Base-by-base conservation (phyloP, 257 asterid genomes). In the Ehretia macrophylla region DNA sequence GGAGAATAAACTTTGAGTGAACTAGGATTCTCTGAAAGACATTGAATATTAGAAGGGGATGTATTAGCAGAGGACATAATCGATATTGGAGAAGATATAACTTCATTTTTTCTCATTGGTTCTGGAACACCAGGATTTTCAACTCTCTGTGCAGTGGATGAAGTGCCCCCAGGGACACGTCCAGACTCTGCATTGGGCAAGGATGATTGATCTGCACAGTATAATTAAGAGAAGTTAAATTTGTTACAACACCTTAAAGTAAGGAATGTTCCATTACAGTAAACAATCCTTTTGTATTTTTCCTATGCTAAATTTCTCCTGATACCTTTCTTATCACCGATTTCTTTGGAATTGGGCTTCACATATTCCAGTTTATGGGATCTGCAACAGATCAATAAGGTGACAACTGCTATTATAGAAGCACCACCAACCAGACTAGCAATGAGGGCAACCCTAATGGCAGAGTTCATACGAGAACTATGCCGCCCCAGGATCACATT, bases 1-100 rank as follows among this genome's bases (percentile, higher is more conserved):
- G 94, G 92, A 23, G 97, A 82, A 76, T 76, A 73, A 66, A 83
- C 95, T 72, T 65, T 74, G 50, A 81, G 78, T n/a, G 85, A 67
- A 51, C 55, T 71, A 17, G 87, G 72, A 68, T 49, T 67, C 17
- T 75, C 82, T 4, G 81, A 66, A 54, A 56, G 76, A 42, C 59
- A 70, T 61, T 51, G 72, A 62, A 62, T 59, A 59, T 67, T 78
- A 17, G 78, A 50, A 10, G 87, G 70, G 10, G 77, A 65, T 5
- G 77, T n/a, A 59, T 55, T 66, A 40, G 55, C 74, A 14, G 80
- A 66, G 13, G 83, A 64, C 56, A 58, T 52, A 45, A 63, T 32
- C 16, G 82, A 59, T 62, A 51, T 55, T 39, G 82, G 60, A 58
- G 85, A 84, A 65, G 87, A 56, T 23, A 21, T 45, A 22, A 12